Evolutionary conservation across 2,329 filamentous ascomycete species (phyloP).

Genomic region (Scedosporium aurantiacum): DNA sequence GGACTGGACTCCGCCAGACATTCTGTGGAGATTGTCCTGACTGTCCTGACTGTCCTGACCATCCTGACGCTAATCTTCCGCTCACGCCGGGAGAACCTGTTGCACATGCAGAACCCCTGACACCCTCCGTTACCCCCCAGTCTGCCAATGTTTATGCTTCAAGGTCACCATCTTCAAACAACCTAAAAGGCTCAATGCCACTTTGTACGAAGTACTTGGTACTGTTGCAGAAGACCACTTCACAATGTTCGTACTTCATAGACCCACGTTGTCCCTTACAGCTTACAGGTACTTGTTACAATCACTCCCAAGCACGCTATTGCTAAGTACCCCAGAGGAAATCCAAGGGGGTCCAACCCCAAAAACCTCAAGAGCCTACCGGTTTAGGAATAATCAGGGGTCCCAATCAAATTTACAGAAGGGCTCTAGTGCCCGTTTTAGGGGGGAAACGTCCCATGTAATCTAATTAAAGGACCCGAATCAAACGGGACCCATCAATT

Average conservation of each 20-base stretch:
- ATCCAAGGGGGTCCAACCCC: no score
- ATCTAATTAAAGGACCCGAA: slow-evolving; percentile 5
- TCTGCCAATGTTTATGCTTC: neutral
- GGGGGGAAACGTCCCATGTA: slow-evolving; percentile 6
- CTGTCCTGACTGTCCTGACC: neutral
- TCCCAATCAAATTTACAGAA: neutral
- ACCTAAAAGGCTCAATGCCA: neutral
- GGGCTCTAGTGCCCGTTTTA: slow-evolving; percentile 1
- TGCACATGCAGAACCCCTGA: neutral
- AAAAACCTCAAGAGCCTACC: neutral
- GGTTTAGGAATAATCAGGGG: neutral
- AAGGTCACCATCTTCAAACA: neutral
- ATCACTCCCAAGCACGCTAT: no score
- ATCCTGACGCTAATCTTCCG: neutral
- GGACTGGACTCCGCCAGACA: neutral
- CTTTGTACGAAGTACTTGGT: neutral
- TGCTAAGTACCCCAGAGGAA: no score
- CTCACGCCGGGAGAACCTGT: neutral
- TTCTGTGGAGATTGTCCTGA: neutral
- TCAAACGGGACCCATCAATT: slow-evolving; percentile 3
- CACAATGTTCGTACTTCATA: no score
- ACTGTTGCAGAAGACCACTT: neutral
- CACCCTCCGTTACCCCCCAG: neutral
- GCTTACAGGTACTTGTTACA: neutral
- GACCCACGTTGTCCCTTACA: neutral